Percentiles rank a stretch among this genome's conserved stretches.
These are phyloP conservation scores for Austroboletus rostrupii DNA, from an alignment of 1,284 basidiomycete genomes.

Conservation along the genomic window DNA sequence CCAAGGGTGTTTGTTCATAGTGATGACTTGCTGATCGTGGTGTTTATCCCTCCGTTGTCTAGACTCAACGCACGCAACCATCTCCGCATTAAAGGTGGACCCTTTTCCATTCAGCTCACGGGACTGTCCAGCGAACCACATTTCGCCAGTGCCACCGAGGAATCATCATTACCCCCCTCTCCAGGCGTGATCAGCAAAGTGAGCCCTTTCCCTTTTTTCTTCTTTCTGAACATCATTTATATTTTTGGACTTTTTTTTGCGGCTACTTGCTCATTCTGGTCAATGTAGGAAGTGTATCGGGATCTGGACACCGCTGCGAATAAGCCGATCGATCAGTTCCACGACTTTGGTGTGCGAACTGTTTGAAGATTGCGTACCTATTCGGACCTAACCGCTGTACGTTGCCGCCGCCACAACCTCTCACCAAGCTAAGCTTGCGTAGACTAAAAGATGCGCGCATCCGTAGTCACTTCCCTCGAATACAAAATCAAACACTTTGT, in stretches of 20 bases:
- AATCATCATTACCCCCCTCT: neutral
- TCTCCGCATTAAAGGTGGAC: neutral
- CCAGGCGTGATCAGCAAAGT: conserved; percentile 1
- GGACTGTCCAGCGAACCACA: conserved; percentile 7
- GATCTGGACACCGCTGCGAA: conserved; percentile 15
- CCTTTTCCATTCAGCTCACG: conserved; percentile 12
- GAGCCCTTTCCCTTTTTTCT: neutral
- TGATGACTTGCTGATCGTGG: neutral
- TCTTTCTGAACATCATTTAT: neutral
- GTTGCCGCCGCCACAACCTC: too few relatives aligned
- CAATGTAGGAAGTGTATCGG: neutral
- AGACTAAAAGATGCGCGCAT: too few relatives aligned
- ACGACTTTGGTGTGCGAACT: neutral
- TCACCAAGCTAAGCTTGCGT: neutral
- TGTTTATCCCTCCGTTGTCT: neutral
- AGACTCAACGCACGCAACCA: conserved; percentile 16
- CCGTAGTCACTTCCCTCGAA: neutral
- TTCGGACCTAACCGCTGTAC: neutral
- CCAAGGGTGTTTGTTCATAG: neutral
- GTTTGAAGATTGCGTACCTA: conserved; percentile 1
- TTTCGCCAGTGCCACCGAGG: conserved; percentile 6
- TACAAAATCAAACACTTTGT: neutral
- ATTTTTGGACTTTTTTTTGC: neutral
- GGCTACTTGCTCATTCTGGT: neutral
- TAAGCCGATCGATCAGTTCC: conserved; percentile 5